Evolutionary conservation across 768 basidiomycete genomes (phyloP), one percentile per base, ranked within the genome.

Genomic region (Lactarius psammicola): DNA sequence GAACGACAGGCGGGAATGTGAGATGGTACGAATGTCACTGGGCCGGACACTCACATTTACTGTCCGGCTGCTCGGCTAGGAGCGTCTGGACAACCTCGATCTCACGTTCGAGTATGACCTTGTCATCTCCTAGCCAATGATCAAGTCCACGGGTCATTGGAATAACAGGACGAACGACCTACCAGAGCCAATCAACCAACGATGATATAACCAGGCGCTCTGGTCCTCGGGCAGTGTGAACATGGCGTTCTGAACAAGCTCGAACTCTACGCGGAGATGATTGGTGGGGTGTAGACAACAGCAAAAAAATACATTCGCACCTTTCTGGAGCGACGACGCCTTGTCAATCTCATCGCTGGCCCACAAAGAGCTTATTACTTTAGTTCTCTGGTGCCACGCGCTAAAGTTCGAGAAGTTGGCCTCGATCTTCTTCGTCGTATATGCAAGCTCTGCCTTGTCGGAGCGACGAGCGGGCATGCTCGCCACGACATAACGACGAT

Each of bases 381-480:
- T 96, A 1, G 94, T 92, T 38, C 97, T 86, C 71, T 97, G 95
- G 75, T 99, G 97, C 97, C 97, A 99, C 26, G 97, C 97, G 68
- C 94, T 96, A 74, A 97, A 98, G 75, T 99, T 98, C 38, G 94
- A 96, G 74, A 98, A 95, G 72, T 93, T 98, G 57, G 88, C 80
- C 75, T 91, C 88, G 69, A 99, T 98, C 80, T 98, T 98, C 66
- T 83, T 84, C 53, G 84, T 86, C 2, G 97, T 98, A 73, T 92
- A 98, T 0, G 80, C 81, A 31, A 99, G 77, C 74, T 98, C 97
- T n/a, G 85, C 80, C 4, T 75, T 77, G 46, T 84, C 79, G 4
- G 88, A 78, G 65, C 80, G 79, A 56, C 80, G 81, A 17, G 80
- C 76, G 0, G 90, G 88, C 77, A 92, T 87, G 51, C 82, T 86